Conservation (phyloP, 371 early-diverging fungal species). For the Thermomucor indicae-seudaticae region DNA sequence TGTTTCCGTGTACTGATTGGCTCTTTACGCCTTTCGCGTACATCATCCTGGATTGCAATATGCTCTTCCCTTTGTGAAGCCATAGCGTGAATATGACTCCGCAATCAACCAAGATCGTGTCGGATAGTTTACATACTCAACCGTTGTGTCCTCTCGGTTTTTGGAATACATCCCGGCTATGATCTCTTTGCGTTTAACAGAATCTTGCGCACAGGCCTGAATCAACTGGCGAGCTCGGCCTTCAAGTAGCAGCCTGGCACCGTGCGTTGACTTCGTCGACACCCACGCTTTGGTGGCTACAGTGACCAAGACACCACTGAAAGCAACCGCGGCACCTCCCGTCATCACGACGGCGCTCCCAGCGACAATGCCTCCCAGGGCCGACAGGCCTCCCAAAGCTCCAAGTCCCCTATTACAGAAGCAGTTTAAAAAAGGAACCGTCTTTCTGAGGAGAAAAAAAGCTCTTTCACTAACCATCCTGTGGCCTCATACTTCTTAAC, state of each 20-base stretch:
- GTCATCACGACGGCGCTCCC: slow-evolving; percentile 35
- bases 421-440: neutral
- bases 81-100: too few relatives aligned
- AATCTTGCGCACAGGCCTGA: neutral
- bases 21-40: too few relatives aligned
- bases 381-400: slow-evolving; percentile 42
- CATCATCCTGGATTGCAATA: too few relatives aligned
- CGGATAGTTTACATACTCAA: too few relatives aligned
- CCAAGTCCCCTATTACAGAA: slow-evolving; percentile 32
- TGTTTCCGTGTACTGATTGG: too few relatives aligned
- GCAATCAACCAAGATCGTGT: too few relatives aligned
- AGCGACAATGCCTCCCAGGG: slow-evolving; percentile 41
- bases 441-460: neutral
- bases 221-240: slow-evolving; percentile 9
- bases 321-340: slow-evolving; percentile 29
- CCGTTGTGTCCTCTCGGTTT: too few relatives aligned
- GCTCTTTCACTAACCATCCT: slow-evolving; percentile 26
- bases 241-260: slow-evolving; percentile 20
- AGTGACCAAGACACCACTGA: slow-evolving; percentile 26
- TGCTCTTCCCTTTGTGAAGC: too few relatives aligned
- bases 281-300: slow-evolving; percentile 18
- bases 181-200: neutral
- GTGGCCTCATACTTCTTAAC: slow-evolving; percentile 42
- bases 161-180: too few relatives aligned
- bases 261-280: slow-evolving; percentile 16